Evolutionary conservation across 2,329 filamentous ascomycete genomes (phyloP), one percentile per base, ranked within the genome.

Genomic region (Dendryphion nanum): DNA sequence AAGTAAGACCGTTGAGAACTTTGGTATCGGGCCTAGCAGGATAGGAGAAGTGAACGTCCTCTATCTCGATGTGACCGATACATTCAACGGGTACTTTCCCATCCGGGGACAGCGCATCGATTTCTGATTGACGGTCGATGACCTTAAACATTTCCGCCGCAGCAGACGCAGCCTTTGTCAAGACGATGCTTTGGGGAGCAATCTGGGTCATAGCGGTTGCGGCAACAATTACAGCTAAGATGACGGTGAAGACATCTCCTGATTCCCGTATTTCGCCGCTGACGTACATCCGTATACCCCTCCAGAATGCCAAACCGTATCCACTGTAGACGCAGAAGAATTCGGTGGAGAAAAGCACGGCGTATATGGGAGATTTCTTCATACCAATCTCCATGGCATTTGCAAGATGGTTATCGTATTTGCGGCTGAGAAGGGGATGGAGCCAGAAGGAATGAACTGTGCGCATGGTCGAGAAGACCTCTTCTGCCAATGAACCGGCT

Each of bases 21-120:
- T 81, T 78, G 5, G 95, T 88, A 54, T 96, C 89, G 1, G 90
- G 88, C 17, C 93, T 81, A 4, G 89, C 94, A 6, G 93, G 93
- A 57, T 98, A 97, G 51, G 95, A 90, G 65, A 95, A 90, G 62
- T 85, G 89, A 58, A 97, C 75, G 48, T 88, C 77, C 45, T 83
- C 76, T 18, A 97, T 75, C 47, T 89, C 83, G 38, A 98, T 84
- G 4, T 78, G 78, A 1, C 63, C 62, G 13, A 37, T 31, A 18
- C 58, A 60, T 12, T 39, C 31, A 3, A 31, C 30, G 0, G 61
- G 63, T 5, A 41, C 24, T 6, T 42, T 38, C 1, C 61, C 61
- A 4, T 44, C 40, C 7, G 54, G 49, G 6, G 38, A 51, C 26
- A 64, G 37, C 4, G 61, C 53, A 59, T 97, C 87, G 29, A 97